A percentile compares a stretch with the other conserved stretches of the same genome.
Conservation (phyloP, 2,329 filamentous ascomycete genomes). For the Alternaria arbusti region DNA sequence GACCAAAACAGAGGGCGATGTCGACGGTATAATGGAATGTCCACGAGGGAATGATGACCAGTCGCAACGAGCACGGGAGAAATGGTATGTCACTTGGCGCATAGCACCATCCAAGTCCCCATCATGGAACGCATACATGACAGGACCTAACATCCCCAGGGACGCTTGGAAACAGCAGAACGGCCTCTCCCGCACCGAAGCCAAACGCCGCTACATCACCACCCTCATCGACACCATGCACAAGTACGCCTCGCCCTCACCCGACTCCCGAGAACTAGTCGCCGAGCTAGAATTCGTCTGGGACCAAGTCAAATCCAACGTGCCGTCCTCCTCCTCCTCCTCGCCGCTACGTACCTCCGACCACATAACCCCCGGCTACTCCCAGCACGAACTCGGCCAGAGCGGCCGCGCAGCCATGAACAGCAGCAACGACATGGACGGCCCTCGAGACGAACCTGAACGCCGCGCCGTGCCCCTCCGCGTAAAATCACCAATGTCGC, state of each 20-base stretch:
- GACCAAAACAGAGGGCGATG: constrained; percentile 75
- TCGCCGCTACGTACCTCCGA: constrained; percentile 47
- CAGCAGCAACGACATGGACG: constrained; percentile 17
- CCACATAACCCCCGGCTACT: constrained; percentile 38
- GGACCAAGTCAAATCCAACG: constrained; percentile 94
- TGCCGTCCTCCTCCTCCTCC: constrained; percentile 64
- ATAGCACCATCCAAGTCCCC: constrained; percentile 9
- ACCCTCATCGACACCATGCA: constrained; percentile 97
- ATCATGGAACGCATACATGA: neutral
- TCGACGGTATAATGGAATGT: constrained; percentile 90
- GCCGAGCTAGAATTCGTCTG: constrained; percentile 98
- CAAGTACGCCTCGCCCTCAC: constrained; percentile 83
- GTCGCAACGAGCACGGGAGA: constrained; percentile 63
- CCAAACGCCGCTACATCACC: constrained; percentile 92
- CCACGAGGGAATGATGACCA: constrained; percentile 63
- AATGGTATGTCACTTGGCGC: constrained; percentile 71
- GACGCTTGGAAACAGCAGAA: constrained; percentile 94
- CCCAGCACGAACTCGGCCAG: constrained; percentile 42
- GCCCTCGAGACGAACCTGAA: neutral
- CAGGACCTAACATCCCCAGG: constrained; percentile 52
- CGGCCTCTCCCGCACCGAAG: constrained; percentile 84
- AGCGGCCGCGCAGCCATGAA: constrained; percentile 49
- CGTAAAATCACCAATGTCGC: constrained; percentile 84
- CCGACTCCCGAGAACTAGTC: constrained; percentile 85
- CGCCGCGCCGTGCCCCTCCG: constrained; percentile 44